Conservation (phyloP, 148 eudicot genomes). For the Arctostaphylos glauca region DNA sequence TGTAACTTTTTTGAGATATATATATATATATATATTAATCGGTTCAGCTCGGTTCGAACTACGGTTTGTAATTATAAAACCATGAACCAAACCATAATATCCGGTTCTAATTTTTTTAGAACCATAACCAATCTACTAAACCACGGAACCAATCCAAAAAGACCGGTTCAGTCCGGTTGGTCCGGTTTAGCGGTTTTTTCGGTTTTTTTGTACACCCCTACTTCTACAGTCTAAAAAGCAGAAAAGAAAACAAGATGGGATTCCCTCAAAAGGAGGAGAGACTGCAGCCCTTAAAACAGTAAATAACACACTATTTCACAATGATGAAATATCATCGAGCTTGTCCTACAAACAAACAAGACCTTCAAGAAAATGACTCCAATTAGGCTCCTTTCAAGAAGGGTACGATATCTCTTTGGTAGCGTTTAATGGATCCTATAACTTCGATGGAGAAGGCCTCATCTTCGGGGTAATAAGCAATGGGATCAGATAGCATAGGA, state of each 20-base stretch:
- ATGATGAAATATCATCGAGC: neutral
- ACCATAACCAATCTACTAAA: no score
- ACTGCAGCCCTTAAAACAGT: neutral
- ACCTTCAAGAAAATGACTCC: neutral
- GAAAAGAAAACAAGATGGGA: neutral
- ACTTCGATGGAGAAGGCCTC: constrained; percentile 40
- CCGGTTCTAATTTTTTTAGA: no score
- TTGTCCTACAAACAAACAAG: neutral
- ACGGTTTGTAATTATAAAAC: no score
- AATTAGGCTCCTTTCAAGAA: constrained; percentile 33
- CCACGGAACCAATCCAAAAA: no score
- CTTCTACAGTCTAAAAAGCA: neutral
- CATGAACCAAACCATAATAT: no score
- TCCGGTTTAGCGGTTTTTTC: no score
- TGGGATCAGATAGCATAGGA: constrained; percentile 71
- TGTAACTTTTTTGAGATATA: no score
- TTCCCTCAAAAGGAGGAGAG: neutral
- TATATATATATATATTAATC: no score
- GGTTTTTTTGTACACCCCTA: neutral
- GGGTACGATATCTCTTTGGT: constrained; percentile 40
- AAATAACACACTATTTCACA: neutral
- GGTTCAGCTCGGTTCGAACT: no score
- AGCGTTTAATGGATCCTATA: constrained; percentile 51
- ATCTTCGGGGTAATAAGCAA: constrained; percentile 83
- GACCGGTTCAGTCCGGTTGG: no score